phyloP scores from a whole-genome alignment of 139 green algal species.

The Haematococcus lacustris region DNA sequence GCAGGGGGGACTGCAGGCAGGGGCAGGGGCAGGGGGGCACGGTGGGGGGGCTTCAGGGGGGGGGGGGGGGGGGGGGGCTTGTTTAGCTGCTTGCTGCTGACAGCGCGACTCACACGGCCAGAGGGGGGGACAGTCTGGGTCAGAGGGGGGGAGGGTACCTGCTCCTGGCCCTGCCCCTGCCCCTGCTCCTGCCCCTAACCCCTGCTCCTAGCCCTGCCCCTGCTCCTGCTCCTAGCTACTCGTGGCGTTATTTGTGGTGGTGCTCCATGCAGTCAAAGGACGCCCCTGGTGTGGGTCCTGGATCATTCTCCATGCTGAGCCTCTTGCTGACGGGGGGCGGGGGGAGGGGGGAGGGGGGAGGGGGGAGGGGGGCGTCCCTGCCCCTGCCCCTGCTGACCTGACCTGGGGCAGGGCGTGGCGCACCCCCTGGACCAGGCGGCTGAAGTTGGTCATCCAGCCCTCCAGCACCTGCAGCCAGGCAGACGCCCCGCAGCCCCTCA shows the following conservation, averaged over 20 bases:
- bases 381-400: neutral
- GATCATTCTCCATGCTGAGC: neutral
- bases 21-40: too few relatives aligned
- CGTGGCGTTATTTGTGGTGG: neutral
- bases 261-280: neutral
- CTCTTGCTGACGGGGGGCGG: neutral
- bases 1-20: neutral
- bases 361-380: too few relatives aligned
- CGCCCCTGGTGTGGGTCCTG: neutral
- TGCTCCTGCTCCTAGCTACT: neutral
- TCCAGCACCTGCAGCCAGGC: too few relatives aligned
- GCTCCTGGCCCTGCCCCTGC: too few relatives aligned
- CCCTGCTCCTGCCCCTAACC: too few relatives aligned
- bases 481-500: too few relatives aligned
- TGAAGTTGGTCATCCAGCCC: constrained; percentile 19
- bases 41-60: neutral
- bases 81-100: neutral
- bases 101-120: too few relatives aligned
- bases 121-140: too few relatives aligned
- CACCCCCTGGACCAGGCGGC: neutral
- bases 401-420: neutral
- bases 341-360: too few relatives aligned
- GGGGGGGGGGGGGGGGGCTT: too few relatives aligned
- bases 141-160: too few relatives aligned
- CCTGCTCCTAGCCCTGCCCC: too few relatives aligned